Base-by-base conservation (phyloP, 2,329 filamentous ascomycete species). In the Chrysoporthe cubensis region DNA sequence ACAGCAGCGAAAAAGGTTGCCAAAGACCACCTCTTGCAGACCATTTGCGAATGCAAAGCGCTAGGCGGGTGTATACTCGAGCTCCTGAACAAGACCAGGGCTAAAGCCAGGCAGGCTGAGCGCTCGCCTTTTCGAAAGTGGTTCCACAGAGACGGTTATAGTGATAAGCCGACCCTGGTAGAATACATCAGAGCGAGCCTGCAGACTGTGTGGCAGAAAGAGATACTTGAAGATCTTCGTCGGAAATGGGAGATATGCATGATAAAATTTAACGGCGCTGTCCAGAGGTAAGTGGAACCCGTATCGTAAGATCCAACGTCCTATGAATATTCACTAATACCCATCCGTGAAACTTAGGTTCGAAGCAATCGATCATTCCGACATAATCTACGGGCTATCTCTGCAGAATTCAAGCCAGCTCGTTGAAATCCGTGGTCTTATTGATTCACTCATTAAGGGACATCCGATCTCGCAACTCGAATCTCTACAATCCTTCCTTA, bases 151-250 rank as follows among this genome's bases (percentile, higher is more conserved):
- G 16, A 21, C 1, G 44, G 0, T 26, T 0, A 32, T 21, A 26
- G 3, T 18, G 21, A 62, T 32, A 34, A 7, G 16, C 43, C 59
- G 13, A 7, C 59, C 4, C 34, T 62, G 5, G 43, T 37, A 21
- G 40, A 62, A 11, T n/a, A 16, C 14, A 62, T 62, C 43, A 62
- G 26, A 34, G 59, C 59, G 16, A 62, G 59, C 34, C 32, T 62
- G 13, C 40, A 32, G 18, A 62, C 59, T 5, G 42, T 62, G 13
- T 62, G 40, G 59, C n/a, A 62, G 26, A 46, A 21, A 11, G 59
- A 62, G 3, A 48, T 44, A 18, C 4, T 62, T 16, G 43, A 34
- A 4, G 40, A 13, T 42, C 59, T 62, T 18, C 59, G 43, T 14
- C 13, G 13, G 21, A 16, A 62, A 50, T 62, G 59, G 59, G 59